A percentile compares a stretch with the other conserved stretches of the same genome.
These are phyloP conservation scores for Endoconidiophora laricicola DNA, from an alignment of 2,329 filamentous ascomycete genomes.

Conservation along the genomic window DNA sequence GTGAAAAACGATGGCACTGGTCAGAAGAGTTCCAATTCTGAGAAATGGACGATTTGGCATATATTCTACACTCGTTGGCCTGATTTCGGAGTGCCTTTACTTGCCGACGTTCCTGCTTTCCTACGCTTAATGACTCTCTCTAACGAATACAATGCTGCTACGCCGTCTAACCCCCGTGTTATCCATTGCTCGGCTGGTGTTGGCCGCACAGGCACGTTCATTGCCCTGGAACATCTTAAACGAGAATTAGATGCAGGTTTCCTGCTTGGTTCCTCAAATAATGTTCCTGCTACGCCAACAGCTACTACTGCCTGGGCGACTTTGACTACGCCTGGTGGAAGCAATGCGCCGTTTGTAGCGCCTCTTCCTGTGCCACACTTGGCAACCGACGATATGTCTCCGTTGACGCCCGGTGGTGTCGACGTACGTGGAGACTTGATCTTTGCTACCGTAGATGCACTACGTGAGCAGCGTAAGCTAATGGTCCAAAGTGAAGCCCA, in stretches of 20 bases:
- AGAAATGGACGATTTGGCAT: slow-evolving; percentile 56
- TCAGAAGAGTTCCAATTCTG: not conserved
- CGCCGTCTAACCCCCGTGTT: slow-evolving; percentile 45
- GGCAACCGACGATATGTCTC: slow-evolving; percentile 16
- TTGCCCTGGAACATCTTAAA: slow-evolving; percentile 83
- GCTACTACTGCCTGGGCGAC: not conserved
- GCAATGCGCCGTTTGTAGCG: not conserved
- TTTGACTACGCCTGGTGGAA: not conserved
- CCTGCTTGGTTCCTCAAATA: slow-evolving; percentile 29
- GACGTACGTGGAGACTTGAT: slow-evolving; percentile 37
- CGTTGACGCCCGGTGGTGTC: slow-evolving; percentile 21
- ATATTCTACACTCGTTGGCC: slow-evolving; percentile 79
- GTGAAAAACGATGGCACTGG: slow-evolving; percentile 24
- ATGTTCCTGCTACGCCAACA: slow-evolving; percentile 10
- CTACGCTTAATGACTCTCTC: slow-evolving; percentile 54
- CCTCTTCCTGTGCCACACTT: not conserved
- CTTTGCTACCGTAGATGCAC: slow-evolving; percentile 58
- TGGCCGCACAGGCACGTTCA: slow-evolving; percentile 86
- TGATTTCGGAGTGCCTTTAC: slow-evolving; percentile 67
- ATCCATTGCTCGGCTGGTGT: slow-evolving; percentile 85
- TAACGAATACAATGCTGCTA: slow-evolving; percentile 33
- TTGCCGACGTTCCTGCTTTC: slow-evolving; percentile 50
- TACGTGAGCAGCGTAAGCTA: slow-evolving; percentile 75
- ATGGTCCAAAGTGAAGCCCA: slow-evolving; percentile 91
- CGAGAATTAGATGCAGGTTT: slow-evolving; percentile 63